Evolutionary conservation across 2,329 filamentous ascomycete species (phyloP), one percentile per base, ranked within the genome.

Genomic region (Stemphylium vesicarium): DNA sequence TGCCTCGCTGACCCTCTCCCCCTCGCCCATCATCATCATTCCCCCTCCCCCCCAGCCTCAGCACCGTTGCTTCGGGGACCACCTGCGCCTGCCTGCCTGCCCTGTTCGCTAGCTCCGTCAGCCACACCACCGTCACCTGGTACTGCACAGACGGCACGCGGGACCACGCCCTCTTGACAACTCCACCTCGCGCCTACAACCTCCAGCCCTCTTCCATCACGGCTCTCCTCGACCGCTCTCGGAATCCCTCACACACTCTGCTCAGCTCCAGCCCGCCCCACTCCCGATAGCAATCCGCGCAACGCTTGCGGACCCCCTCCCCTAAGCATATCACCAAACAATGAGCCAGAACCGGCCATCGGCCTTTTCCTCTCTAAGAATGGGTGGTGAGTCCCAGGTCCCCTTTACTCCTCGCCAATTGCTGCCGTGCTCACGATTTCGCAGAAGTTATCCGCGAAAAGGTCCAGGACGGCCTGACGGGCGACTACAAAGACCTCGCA

Each of bases 381-480:
- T 98, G 92, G 95, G 94, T 87, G 95, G 94, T 97, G 84, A 88
- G 91, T 77, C 36, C n/a, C 20, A 18, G 22, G 12, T 20, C 22
- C 37, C 13, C 10, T 10, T 3, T 16, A 31, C 22, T 50, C 47
- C 24, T 37, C 32, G n/a, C 42, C 39, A 45, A 44, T 55, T 45
- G 41, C 45, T 43, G 35, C 53, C 49, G 54, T 66, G 65, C 77
- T 79, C 69, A 80, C 72, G 31, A 11, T 40, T 44, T 18, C 42
- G 54, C 73, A 98, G 95, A 99, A 84, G 90, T 98, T 64, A 92
- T 99, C 76, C 92, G 92, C 77, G 95, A 99, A 81, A 98, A 96
- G 82, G 95, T 99, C 66, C 95, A 99, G 79, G 95, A 99, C 84
- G 95, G 95, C 75, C 83, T 96, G 65, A 99, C 95, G 12, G 95